Conservation (phyloP, 2,329 filamentous ascomycete species). For the Phialophora tarda region DNA sequence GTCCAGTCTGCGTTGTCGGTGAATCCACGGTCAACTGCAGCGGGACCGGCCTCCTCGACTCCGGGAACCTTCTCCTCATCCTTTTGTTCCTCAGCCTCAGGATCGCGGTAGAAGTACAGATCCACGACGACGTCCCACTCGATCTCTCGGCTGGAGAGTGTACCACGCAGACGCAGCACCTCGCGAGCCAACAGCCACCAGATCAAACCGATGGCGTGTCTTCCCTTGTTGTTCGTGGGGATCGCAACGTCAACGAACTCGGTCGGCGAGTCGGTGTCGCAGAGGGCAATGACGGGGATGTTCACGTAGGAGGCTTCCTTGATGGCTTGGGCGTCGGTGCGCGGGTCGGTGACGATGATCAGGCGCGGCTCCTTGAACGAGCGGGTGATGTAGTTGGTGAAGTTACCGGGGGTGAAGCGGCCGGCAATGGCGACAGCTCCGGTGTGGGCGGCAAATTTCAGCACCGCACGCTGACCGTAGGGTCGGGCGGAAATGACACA, state of each 20-base stretch:
- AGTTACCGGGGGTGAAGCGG: slow-evolving; percentile 99
- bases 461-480: slow-evolving; percentile 98
- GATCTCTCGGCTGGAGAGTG: slow-evolving; percentile 91
- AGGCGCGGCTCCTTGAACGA: slow-evolving; percentile 99
- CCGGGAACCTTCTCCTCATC: slow-evolving; percentile 82
- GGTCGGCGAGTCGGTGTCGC: slow-evolving; percentile 98
- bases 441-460: slow-evolving; percentile 99
- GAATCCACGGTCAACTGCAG: slow-evolving; percentile 79
- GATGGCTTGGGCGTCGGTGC: slow-evolving; percentile 99
- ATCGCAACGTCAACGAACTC: slow-evolving; percentile 99
- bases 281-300: slow-evolving; percentile 99
- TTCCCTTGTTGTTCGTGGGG: slow-evolving; percentile 99
- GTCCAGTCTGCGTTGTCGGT: slow-evolving; percentile 84
- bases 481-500: slow-evolving; percentile 99
- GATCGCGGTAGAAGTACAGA: slow-evolving; percentile 99
- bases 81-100: slow-evolving; percentile 99
- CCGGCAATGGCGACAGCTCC: slow-evolving; percentile 97
- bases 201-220: slow-evolving; percentile 95
- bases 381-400: slow-evolving; percentile 99
- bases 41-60: slow-evolving; percentile 81
- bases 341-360: slow-evolving; percentile 98
- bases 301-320: slow-evolving; percentile 99
- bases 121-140: slow-evolving; percentile 99
- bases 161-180: slow-evolving; percentile 97
- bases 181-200: slow-evolving; percentile 99